Evolutionary conservation across 1,284 basidiomycete genomes (phyloP), one percentile per base, ranked within the genome.

Genomic region (Phellopilus nigrolimitatus): DNA sequence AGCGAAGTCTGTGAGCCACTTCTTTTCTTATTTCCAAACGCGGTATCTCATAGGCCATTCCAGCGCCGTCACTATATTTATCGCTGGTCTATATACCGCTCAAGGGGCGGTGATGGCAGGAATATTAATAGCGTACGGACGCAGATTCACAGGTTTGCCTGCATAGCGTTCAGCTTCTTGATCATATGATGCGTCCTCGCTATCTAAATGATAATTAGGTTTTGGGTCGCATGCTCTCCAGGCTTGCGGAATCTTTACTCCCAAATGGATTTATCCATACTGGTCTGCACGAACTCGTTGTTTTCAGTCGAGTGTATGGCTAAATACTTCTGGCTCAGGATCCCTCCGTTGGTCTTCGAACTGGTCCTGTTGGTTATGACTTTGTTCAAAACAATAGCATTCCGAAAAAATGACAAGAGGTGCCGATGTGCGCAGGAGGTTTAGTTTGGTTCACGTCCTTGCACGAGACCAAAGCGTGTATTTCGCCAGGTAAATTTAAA

Each of bases 1-100:
- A 44, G n/a, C 42, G 42, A 44, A 44, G 42, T 44, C 12, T 19
- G 42, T 44, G n/a, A n/a, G n/a, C n/a, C n/a, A n/a, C n/a, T 44
- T 7, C 24, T 42, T 7, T 12, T 19, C 9, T 30, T 9, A 10
- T 13, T 31, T 17, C 12, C 17, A 12, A 17, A 17, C 13, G 13
- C 3, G 28, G 17, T 31, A 4, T 10, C 27, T 30, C 24, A 27
- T 43, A 17, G 15, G 8, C 27, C 10, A 4, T 44, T 34, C 13
- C 9, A 44, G 42, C 42, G 6, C 21, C 28, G 42, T 19, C 7
- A 44, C 42, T 9, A 8, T 44, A 3, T 33, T 44, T 21, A 27
- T 44, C 10, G 42, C 28, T 21, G 30, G 28, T 13, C 27, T 44
- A 31, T 44, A 44, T 33, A 12, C 34, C 15, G 42, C 28, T 0